Conservation (phyloP, 108 stramenopile genomes). For the Cyclostephanos tholiformis region DNA sequence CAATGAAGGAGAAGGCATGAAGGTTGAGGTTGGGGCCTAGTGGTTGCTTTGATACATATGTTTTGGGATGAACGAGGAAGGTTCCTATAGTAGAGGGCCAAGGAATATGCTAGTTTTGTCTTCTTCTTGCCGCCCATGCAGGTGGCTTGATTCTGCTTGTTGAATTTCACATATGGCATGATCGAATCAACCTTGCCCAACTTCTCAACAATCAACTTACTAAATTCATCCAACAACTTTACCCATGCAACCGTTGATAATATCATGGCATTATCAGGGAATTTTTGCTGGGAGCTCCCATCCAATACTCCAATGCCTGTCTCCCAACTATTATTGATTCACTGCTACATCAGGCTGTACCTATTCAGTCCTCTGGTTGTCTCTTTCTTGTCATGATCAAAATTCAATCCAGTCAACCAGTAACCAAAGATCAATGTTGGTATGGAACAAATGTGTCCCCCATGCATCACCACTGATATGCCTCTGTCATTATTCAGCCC, state of each 20-base stretch:
- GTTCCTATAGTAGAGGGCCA: no score
- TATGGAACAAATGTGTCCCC: conserved; percentile 82
- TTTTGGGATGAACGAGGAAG: no score
- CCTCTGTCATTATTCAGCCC: conserved; percentile 97
- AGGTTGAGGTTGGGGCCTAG: no score
- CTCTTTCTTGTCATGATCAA: conserved; percentile 97
- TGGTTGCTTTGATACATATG: no score
- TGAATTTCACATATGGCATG: conserved; percentile 87
- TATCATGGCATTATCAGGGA: no score
- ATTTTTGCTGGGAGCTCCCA: conserved; percentile 91
- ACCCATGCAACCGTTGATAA: conserved; percentile 82
- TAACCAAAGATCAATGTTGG: conserved; percentile 99
- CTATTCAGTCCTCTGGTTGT: conserved; percentile 99
- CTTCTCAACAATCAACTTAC: conserved; percentile 93
- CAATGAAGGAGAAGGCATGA: no score
- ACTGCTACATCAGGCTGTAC: conserved; percentile 97
- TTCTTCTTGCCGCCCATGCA: conserved; percentile 93
- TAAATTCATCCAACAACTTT: conserved; percentile 76
- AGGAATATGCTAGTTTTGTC: conserved; percentile 90
- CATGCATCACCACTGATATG: conserved; percentile 81
- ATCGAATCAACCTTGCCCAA: conserved; percentile 87
- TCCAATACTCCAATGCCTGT: conserved; percentile 88
- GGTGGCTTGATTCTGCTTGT: conserved; percentile 87
- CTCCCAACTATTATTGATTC: conserved; percentile 92
- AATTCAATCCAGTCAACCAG: conserved; percentile 97